Conservation (phyloP, 495 filamentous ascomycete genomes). For the Xylaria acuta region DNA sequence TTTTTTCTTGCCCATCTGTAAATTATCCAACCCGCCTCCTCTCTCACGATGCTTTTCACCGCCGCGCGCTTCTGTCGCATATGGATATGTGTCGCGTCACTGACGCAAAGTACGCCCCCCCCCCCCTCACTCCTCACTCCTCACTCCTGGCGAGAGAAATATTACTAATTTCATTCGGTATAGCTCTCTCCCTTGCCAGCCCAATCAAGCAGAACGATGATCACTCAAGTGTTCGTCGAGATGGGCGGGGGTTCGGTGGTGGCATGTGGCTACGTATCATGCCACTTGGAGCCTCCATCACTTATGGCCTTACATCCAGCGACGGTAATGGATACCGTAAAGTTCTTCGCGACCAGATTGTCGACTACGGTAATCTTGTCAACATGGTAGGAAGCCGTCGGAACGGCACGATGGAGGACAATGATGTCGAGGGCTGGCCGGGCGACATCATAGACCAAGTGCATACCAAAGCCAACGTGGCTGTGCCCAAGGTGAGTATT, state of each 20-base stretch:
- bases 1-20: background rate
- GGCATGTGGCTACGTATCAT: constrained; percentile 53
- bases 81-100: constrained; percentile 11
- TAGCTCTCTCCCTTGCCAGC: constrained; percentile 15
- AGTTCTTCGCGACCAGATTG: constrained; percentile 38
- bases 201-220: constrained; percentile 3
- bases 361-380: constrained; percentile 42
- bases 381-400: constrained; percentile 58
- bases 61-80: constrained; percentile 1
- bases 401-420: constrained; percentile 57
- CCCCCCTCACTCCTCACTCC: no score
- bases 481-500: constrained; percentile 31
- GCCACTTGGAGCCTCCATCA: constrained; percentile 64
- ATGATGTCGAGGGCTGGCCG: constrained; percentile 59
- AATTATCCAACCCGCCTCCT: background rate
- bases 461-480: constrained; percentile 38
- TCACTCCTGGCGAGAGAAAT: background rate
- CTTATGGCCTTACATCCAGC: constrained; percentile 48
- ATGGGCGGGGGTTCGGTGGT: constrained; percentile 29
- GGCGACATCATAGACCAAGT: constrained; percentile 57
- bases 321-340: constrained; percentile 49
- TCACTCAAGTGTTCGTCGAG: constrained; percentile 15
- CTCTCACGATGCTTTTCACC: constrained; percentile 11
- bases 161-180: background rate
- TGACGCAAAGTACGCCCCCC: constrained; percentile 15